Evolutionary conservation across 2,329 filamentous ascomycete genomes (phyloP), one percentile per base, ranked within the genome.

Genomic region (Raffaelea ambrosiae): DNA sequence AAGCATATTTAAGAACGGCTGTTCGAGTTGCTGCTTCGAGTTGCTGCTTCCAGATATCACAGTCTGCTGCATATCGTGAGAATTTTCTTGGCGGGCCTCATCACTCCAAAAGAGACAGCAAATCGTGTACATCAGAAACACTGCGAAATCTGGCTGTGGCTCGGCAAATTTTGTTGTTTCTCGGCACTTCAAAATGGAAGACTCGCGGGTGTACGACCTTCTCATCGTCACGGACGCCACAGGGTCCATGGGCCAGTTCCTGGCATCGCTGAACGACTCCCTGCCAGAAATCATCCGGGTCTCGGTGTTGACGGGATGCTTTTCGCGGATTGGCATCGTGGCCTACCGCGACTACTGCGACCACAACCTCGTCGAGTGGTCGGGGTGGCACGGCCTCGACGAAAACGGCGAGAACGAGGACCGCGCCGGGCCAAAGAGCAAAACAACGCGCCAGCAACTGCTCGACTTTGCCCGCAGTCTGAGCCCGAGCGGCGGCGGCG

Each of bases 271-370:
- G 18, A 66, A 66, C 50, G 58, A 56, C 13, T 71, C 72, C 1
- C 61, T 77, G 7, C 71, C 72, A 2, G 70, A 74, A 51, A 71
- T 77, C 53, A 68, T 77, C 48, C 66, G 67, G 31, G 61, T 76
- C 7, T 73, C 72, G 1, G 62, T 66, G 1, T 61, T 75, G 1
- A 76, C 73, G 0, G 66, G 62, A 45, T 71, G 69, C 53, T 76
- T 77, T 55, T 63, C 67, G 4, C 66, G 70, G 2, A 71, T 76
- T 46, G 73, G 72, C 7, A 62, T 76, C 3, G 57, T 76, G 13
- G 70, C 68, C 2, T 77, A 76, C 51, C 66, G 73, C 5, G 73
- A 77, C 58, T 75, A 74, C 55, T 62, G 58, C 50, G 56, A 57
- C 14, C 40, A 45, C 4, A 23, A 49, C 26, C 50, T 71, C 21